These are phyloP conservation scores for Trichoderma sp. DNA, from an alignment of 2,329 filamentous ascomycete species.

Conservation along the genomic window DNA sequence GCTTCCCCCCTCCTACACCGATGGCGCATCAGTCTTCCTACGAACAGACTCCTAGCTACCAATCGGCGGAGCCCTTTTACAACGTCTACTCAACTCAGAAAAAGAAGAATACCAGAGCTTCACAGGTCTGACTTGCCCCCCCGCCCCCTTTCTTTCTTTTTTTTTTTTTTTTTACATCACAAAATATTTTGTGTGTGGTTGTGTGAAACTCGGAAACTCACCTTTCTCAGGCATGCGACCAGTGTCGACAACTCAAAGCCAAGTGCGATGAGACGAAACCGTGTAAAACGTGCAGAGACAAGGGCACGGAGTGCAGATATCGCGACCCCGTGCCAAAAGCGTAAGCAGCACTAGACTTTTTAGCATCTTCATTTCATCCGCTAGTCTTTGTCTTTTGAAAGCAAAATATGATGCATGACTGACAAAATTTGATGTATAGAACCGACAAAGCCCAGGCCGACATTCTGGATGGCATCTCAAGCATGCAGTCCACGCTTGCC, in stretches of 20 bases:
- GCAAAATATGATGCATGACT: background rate
- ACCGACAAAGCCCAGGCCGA: conserved; percentile 60
- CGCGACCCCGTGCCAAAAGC: conserved; percentile 88
- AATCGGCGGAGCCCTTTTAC: conserved; percentile 36
- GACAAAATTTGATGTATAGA: conserved; percentile 29
- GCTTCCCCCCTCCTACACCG: conserved; percentile 41
- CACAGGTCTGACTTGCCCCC: conserved; percentile 47
- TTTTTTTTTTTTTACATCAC: too few relatives aligned
- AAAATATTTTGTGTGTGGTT: background rate
- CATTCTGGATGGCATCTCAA: conserved; percentile 53
- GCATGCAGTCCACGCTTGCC: conserved; percentile 39
- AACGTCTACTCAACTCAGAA: conserved; percentile 41
- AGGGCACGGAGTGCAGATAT: conserved; percentile 79
- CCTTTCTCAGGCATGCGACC: conserved; percentile 74
- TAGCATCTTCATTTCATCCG: too few relatives aligned
- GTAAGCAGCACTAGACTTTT: conserved; percentile 49
- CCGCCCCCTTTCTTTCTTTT: background rate
- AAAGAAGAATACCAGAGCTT: conserved; percentile 63
- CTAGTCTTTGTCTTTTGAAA: background rate
- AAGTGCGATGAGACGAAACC: conserved; percentile 88
- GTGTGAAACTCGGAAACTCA: conserved; percentile 17
- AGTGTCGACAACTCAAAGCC: conserved; percentile 80
- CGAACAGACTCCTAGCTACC: conserved; percentile 34
- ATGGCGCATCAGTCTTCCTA: conserved; percentile 39
- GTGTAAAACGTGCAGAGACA: conserved; percentile 84